A percentile compares a stretch with the other conserved stretches of the same genome.
phyloP scores from a whole-genome alignment of 345 rosid species.

The Raphanus sativus region DNA sequence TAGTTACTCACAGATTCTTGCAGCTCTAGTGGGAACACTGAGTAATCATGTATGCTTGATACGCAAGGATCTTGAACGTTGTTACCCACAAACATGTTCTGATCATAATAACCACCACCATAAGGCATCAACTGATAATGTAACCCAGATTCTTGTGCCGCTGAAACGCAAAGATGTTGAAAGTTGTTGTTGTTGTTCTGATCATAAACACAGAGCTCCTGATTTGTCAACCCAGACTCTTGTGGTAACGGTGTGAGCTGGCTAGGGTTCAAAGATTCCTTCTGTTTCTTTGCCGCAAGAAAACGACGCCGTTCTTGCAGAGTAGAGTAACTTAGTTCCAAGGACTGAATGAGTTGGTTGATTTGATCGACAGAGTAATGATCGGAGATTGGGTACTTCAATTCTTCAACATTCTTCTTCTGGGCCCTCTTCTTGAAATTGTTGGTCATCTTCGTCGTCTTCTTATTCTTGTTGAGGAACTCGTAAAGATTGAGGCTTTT shows the following conservation, averaged over 20 bases:
- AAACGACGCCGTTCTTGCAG: slow-evolving; percentile 2
- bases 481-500: background rate
- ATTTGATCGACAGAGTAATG: slow-evolving; percentile 13
- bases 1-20: background rate
- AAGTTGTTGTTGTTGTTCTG: background rate
- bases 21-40: background rate
- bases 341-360: background rate
- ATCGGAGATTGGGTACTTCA: slow-evolving; percentile 14
- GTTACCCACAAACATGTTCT: background rate
- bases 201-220: background rate
- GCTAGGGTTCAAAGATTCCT: background rate
- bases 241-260: background rate
- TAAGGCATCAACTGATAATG: background rate
- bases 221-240: background rate
- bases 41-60: background rate
- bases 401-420: background rate
- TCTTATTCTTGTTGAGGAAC: background rate
- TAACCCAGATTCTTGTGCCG: background rate
- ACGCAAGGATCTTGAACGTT: background rate
- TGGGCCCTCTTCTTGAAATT: background rate
- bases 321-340: background rate
- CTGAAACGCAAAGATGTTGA: background rate
- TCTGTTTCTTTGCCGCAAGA: background rate
- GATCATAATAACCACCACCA: background rate
- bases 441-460: background rate